Conservation (phyloP, 2,329 filamentous ascomycete genomes). For the Cladosporium sp. region DNA sequence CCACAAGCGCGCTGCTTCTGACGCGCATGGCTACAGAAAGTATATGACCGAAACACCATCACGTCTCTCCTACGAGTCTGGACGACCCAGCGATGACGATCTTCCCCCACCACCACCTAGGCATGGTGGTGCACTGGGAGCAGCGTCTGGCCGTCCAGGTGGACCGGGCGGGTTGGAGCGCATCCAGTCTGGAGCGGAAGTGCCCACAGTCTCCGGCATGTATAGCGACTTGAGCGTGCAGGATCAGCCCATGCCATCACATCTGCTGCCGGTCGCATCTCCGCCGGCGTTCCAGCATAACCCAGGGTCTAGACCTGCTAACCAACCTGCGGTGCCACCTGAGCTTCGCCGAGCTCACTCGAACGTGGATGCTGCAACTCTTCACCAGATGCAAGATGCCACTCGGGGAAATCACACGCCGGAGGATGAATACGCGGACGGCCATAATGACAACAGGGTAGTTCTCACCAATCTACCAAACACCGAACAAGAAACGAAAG, state of each 20-base stretch:
- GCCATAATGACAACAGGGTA: constrained; percentile 14
- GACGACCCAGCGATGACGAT: constrained; percentile 28
- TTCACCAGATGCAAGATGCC: constrained; percentile 74
- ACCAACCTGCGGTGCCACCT: constrained; percentile 67
- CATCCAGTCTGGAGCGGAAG: constrained; percentile 56
- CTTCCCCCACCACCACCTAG: constrained; percentile 36
- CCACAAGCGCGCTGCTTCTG: constrained; percentile 48
- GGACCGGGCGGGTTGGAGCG: constrained; percentile 47
- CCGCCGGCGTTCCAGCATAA: constrained; percentile 78
- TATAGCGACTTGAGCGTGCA: constrained; percentile 24
- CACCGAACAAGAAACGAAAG: constrained; percentile 36
- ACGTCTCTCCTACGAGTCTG: constrained; percentile 35
- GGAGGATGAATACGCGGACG: constrained; percentile 20
- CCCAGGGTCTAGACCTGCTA: constrained; percentile 65
- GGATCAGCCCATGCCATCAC: constrained; percentile 37
- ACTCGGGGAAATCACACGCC: constrained; percentile 34
- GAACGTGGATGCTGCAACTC: constrained; percentile 75
- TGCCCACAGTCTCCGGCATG: constrained; percentile 37
- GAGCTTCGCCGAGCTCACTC: constrained; percentile 78
- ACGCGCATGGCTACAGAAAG: constrained; percentile 41
- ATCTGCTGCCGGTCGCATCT: constrained; percentile 62
- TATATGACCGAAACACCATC: constrained; percentile 39
- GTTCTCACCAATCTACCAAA: constrained; percentile 11
- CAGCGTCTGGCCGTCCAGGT: constrained; percentile 12
- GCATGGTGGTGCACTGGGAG: constrained; percentile 29